Percentiles rank a stretch among this genome's conserved stretches.
These are phyloP conservation scores for Saturnispora sekii DNA, from an alignment of 805 yeast species.

Conservation along the genomic window DNA sequence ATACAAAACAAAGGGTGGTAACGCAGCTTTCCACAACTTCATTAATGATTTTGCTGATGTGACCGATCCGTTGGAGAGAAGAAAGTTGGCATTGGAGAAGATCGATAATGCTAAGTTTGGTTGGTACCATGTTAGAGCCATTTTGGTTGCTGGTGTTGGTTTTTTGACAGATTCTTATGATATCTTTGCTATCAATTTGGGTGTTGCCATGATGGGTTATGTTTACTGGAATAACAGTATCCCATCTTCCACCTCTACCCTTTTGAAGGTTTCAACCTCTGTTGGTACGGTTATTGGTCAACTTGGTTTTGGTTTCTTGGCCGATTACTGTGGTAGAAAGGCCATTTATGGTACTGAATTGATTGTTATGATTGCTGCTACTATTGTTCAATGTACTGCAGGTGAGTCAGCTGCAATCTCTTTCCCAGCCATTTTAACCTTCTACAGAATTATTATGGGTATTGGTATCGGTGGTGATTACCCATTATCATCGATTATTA, in stretches of 20 bases:
- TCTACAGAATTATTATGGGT: conserved; percentile 83
- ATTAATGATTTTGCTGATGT: conserved; percentile 71
- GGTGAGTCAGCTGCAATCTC: conserved; percentile 65
- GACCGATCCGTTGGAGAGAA: conserved; percentile 78
- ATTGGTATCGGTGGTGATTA: conserved; percentile 97
- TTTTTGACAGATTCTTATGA: conserved; percentile 90
- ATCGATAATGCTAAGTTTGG: conserved; percentile 73
- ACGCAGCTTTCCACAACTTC: conserved; percentile 79
- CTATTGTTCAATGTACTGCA: conserved; percentile 64
- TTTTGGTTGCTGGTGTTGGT: conserved; percentile 86
- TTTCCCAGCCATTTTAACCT: conserved; percentile 64
- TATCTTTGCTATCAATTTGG: conserved; percentile 82
- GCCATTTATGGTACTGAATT: conserved; percentile 80
- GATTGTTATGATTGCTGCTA: conserved; percentile 73
- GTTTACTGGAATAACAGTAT: conserved; percentile 57
- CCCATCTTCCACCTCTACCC: conserved; percentile 65
- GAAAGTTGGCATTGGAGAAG: conserved; percentile 76
- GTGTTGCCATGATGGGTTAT: conserved; percentile 65
- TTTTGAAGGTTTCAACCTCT: conserved; percentile 80
- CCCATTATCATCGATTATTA: conserved; percentile 86
- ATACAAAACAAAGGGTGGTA: conserved; percentile 55
- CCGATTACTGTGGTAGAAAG: conserved; percentile 80
- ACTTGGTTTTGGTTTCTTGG: conserved; percentile 71
- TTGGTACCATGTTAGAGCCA: conserved; percentile 77
- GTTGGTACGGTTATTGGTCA: conserved; percentile 94